phyloP scores from a whole-genome alignment of 169 alveolate genomes.

The Cryptosporidium meleagridis region DNA sequence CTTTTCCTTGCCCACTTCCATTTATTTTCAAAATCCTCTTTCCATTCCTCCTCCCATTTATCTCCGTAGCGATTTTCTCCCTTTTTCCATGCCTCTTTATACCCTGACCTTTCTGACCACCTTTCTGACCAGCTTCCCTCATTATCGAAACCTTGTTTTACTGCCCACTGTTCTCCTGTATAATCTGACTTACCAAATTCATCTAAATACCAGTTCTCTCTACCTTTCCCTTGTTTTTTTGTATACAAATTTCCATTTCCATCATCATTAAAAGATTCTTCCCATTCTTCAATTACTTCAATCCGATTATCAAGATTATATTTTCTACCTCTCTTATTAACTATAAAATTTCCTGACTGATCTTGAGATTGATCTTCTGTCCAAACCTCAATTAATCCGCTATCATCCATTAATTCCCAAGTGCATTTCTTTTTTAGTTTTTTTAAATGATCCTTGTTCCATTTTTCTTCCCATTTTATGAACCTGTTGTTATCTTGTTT shows the following conservation, averaged over 20 bases:
- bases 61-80: constrained; percentile 65
- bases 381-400: constrained; percentile 62
- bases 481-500: not conserved
- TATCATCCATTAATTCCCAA: constrained; percentile 37
- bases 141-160: constrained; percentile 43
- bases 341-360: constrained; percentile 1
- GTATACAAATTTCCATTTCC: constrained; percentile 47
- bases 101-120: constrained; percentile 51
- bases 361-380: constrained; percentile 20
- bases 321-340: constrained; percentile 6
- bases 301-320: constrained; percentile 19
- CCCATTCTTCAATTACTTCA: constrained; percentile 32
- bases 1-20: constrained; percentile 72
- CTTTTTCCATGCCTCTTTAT: constrained; percentile 70
- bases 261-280: constrained; percentile 52
- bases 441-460: constrained; percentile 25
- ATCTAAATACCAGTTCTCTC: constrained; percentile 42
- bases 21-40: constrained; percentile 63
- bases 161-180: constrained; percentile 62
- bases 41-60: constrained; percentile 75
- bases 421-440: not conserved
- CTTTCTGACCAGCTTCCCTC: constrained; percentile 72
- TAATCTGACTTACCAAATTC: constrained; percentile 37
- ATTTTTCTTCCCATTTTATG: constrained; percentile 46
- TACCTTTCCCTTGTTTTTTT: constrained; percentile 50